Evolutionary conservation across 1,284 basidiomycete genomes (phyloP).

Genomic region (Takashimella tepidaria): DNA sequence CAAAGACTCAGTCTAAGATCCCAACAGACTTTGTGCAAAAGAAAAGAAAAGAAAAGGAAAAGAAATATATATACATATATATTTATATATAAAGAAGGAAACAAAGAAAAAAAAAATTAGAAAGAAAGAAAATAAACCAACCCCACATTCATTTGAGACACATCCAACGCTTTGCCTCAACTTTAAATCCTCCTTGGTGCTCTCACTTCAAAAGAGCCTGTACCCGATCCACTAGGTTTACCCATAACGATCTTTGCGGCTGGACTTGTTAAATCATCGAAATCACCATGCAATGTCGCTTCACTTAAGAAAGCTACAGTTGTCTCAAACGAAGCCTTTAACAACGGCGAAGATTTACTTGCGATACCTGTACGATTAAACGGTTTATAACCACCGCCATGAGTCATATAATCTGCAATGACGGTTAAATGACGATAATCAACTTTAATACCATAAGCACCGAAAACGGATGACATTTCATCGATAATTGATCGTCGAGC

Average conservation of each 20-base stretch:
- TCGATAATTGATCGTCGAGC: conserved; percentile 80
- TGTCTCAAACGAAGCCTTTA: conserved; percentile 97
- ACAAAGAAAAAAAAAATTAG: no score
- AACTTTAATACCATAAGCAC: conserved; percentile 96
- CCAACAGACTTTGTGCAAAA: no score
- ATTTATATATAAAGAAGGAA: no score
- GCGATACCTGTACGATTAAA: conserved; percentile 96
- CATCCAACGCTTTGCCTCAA: neutral
- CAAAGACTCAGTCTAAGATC: neutral
- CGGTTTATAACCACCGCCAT: conserved; percentile 93
- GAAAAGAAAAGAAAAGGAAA: no score
- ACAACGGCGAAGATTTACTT: conserved; percentile 81
- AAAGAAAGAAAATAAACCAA: no score
- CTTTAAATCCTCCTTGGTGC: conserved; percentile 26
- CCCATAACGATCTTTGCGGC: conserved; percentile 84
- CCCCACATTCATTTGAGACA: no score
- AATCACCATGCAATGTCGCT: conserved; percentile 89
- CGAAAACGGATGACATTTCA: conserved; percentile 89
- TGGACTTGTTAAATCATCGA: conserved; percentile 82
- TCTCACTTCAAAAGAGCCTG: conserved; percentile 73
- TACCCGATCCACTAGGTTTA: conserved; percentile 73
- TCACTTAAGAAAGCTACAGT: conserved; percentile 94
- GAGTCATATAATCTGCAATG: conserved; percentile 99
- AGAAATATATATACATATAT: no score
- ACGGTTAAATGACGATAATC: conserved; percentile 91